Evolutionary conservation across 1,284 basidiomycete species (phyloP), one percentile per base, ranked within the genome.

Genomic region (Fomitopsis palustris): DNA sequence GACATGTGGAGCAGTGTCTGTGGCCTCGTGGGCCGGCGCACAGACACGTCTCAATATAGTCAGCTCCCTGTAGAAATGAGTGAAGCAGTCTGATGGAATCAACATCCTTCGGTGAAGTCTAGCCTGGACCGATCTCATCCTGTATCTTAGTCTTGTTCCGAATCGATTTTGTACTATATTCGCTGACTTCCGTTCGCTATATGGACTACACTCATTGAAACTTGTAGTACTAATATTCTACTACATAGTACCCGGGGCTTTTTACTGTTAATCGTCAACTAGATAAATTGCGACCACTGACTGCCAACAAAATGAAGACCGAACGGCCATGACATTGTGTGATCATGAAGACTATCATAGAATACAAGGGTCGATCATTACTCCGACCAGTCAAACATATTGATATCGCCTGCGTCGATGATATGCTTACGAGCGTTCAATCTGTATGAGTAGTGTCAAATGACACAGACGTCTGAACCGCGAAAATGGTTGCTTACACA

Each of bases 61-160:
- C 86, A 84, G 65, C 65, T 92, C 53, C 86, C 90, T 45, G 78
- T 91, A 29, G 90, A 92, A 71, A 81, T 92, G 86, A 71, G 63
- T 53, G 66, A 71, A 54, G 45, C 61, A 33, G 67, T 67, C 38
- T 70, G 54, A 61, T n/a, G 23, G 17, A 47, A n/a, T n/a, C 23
- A n/a, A 25, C 21, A 35, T 21, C 49, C 17, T 16, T 47, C 45
- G 45, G 45, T 47, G 45, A 47, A 27, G 29, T 47, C 45, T 47
- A 25, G 27, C 29, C 12, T 29, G 45, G 14, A 6, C 17, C 25
- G n/a, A n/a, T n/a, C n/a, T n/a, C n/a, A n/a, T n/a, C 21, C 27
- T 47, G 45, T 47, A 47, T 29, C n/a, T 17, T 47, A 47, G 12
- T 47, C 16, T 7, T 25, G 42, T 27, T 27, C 12, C 29, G 14